These are phyloP conservation scores for Sugiyamaella novakii DNA, from an alignment of 1,139 yeast genomes.

Conservation along the genomic window DNA sequence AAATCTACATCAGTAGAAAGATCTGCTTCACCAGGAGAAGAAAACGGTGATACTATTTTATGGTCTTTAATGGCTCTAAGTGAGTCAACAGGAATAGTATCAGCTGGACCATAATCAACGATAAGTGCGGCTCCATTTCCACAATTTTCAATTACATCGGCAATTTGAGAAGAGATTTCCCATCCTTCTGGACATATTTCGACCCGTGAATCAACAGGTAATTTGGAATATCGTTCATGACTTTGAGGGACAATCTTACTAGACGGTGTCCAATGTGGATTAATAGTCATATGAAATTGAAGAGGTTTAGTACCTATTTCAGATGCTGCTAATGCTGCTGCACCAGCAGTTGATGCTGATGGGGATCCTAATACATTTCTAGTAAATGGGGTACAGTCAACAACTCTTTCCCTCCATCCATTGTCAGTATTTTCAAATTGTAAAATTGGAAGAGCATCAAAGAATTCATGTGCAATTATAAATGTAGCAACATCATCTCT, in stretches of 20 bases:
- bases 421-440: constrained; percentile 58
- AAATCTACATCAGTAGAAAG: constrained; percentile 85
- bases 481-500: constrained; percentile 55
- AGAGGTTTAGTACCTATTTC: constrained; percentile 26
- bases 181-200: constrained; percentile 81
- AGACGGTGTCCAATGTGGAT: constrained; percentile 66
- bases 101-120: constrained; percentile 74
- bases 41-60: constrained; percentile 75
- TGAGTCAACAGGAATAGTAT: constrained; percentile 65
- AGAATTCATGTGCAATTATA: constrained; percentile 81
- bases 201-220: constrained; percentile 60
- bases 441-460: constrained; percentile 82
- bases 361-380: constrained; percentile 38
- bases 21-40: constrained; percentile 76
- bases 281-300: constrained; percentile 58
- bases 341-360: constrained; percentile 26
- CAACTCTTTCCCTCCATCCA: constrained; percentile 77
- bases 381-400: constrained; percentile 45
- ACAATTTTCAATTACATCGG: constrained; percentile 33
- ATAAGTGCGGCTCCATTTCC: constrained; percentile 68
- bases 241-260: constrained; percentile 59
- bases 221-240: constrained; percentile 53
- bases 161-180: constrained; percentile 43
- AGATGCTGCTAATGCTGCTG: constrained; percentile 18
- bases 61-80: constrained; percentile 76